phyloP scores from a whole-genome alignment of 2,329 filamentous ascomycete species.

The Pochonia chlamydosporia region DNA sequence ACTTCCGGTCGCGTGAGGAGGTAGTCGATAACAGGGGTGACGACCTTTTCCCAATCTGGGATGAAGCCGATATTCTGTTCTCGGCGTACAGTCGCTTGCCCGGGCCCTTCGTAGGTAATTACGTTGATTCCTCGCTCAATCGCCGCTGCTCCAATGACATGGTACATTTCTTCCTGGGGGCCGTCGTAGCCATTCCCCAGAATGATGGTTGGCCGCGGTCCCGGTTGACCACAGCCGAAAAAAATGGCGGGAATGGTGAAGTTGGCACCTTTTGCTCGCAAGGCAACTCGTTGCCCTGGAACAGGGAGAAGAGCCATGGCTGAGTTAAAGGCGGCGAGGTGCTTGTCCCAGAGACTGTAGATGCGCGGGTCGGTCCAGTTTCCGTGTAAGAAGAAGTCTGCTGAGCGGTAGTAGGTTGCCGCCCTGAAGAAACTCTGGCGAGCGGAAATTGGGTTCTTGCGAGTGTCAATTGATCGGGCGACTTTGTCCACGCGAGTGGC shows the following conservation, averaged over 20 bases:
- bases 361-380: slow-evolving; percentile 36
- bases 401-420: slow-evolving; percentile 34
- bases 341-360: slow-evolving; percentile 28
- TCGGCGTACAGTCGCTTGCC: slow-evolving; percentile 33
- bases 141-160: slow-evolving; percentile 26
- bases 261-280: slow-evolving; percentile 18
- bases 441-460: slow-evolving; percentile 19
- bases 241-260: slow-evolving; percentile 32
- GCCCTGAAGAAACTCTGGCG: slow-evolving; percentile 27
- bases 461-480: slow-evolving; percentile 13
- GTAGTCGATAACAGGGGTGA: slow-evolving; percentile 34
- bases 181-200: slow-evolving; percentile 38
- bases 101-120: slow-evolving; percentile 39
- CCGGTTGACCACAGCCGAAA: slow-evolving; percentile 16
- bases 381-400: slow-evolving; percentile 35
- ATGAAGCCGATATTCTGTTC: slow-evolving; percentile 37
- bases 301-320: slow-evolving; percentile 28
- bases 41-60: slow-evolving; percentile 34
- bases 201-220: slow-evolving; percentile 30
- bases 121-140: slow-evolving; percentile 35
- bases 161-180: slow-evolving; percentile 37
- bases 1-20: slow-evolving; percentile 20
- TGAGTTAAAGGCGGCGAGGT: slow-evolving; percentile 30
- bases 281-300: slow-evolving; percentile 27
- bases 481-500: slow-evolving; percentile 15